These are phyloP conservation scores for Arachis stenosperma DNA, from an alignment of 306 rosid genomes.

Conservation along the genomic window DNA sequence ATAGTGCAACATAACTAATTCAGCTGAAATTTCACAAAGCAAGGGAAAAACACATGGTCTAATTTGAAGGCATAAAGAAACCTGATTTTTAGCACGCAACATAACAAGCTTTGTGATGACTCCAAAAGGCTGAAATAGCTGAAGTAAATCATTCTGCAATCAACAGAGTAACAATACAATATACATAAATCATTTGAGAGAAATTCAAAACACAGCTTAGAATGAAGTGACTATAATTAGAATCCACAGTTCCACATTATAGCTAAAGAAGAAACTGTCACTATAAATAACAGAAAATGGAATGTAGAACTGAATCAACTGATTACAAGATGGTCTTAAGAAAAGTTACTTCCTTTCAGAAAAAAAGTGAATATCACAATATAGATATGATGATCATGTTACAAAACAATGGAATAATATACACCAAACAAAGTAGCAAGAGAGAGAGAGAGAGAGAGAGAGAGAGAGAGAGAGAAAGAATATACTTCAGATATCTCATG, in stretches of 20 bases:
- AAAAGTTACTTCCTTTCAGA: slow-evolving; percentile 15
- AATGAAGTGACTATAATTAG: slow-evolving; percentile 4
- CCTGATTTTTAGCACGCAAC: slow-evolving; percentile 99
- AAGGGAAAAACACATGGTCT: slow-evolving; percentile 6
- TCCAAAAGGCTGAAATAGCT: slow-evolving; percentile 97
- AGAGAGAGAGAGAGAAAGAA: slow-evolving; percentile 24
- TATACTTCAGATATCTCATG: slow-evolving; percentile 91
- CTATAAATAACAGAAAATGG: slow-evolving; percentile 10
- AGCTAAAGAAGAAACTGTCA: slow-evolving; percentile 6
- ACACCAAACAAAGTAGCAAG: neutral
- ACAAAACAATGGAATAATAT: slow-evolving; percentile 21
- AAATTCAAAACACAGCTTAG: slow-evolving; percentile 4
- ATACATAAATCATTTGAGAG: slow-evolving; percentile 25
- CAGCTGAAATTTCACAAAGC: slow-evolving; percentile 20
- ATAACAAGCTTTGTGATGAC: slow-evolving; percentile 98
- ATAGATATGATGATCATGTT: neutral
- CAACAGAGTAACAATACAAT: slow-evolving; percentile 12
- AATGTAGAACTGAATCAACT: neutral
- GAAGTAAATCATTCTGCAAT: slow-evolving; percentile 93
- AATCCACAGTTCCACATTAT: slow-evolving; percentile 20
- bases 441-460: neutral
- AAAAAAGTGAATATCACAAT: slow-evolving; percentile 18
- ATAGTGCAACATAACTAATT: neutral
- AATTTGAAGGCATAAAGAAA: slow-evolving; percentile 38
- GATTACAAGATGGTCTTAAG: neutral